phyloP scores from a whole-genome alignment of 768 basidiomycete species.

The Leccinum uliginosum region DNA sequence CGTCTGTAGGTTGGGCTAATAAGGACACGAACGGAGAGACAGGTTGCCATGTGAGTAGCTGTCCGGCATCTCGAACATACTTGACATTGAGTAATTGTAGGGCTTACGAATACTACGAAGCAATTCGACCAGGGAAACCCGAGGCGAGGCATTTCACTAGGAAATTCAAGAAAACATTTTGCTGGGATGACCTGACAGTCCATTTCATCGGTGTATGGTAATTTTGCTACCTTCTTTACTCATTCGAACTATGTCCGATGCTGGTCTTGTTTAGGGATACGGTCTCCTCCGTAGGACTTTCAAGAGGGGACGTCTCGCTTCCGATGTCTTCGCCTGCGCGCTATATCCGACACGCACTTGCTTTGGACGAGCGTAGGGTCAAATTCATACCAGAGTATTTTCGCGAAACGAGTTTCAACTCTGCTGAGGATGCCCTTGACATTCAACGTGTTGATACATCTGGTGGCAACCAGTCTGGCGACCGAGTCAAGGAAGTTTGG shows the following conservation, averaged over 20 bases:
- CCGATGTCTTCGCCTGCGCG: constrained; percentile 50
- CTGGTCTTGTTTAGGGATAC: constrained; percentile 43
- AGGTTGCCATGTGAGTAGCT: background rate
- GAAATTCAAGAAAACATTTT: background rate
- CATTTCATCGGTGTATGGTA: constrained; percentile 46
- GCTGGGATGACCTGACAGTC: background rate
- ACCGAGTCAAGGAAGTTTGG: constrained; percentile 26
- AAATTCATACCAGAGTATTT: background rate
- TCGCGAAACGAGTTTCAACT: constrained; percentile 18
- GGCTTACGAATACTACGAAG: background rate
- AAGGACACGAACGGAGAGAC: background rate
- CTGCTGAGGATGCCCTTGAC: background rate
- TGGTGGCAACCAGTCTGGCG: background rate
- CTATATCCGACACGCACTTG: background rate
- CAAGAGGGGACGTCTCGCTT: constrained; percentile 38
- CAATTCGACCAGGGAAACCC: background rate
- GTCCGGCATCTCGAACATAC: background rate
- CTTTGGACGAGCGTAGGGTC: background rate
- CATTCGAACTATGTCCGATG: background rate
- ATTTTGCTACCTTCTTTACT: background rate
- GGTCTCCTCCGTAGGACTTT: constrained; percentile 53
- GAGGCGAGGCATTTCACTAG: background rate
- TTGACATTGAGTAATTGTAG: background rate
- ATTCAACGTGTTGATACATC: background rate
- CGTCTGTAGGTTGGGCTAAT: background rate